phyloP scores from a whole-genome alignment of 345 rosid species.

The Eucalyptus regnans region DNA sequence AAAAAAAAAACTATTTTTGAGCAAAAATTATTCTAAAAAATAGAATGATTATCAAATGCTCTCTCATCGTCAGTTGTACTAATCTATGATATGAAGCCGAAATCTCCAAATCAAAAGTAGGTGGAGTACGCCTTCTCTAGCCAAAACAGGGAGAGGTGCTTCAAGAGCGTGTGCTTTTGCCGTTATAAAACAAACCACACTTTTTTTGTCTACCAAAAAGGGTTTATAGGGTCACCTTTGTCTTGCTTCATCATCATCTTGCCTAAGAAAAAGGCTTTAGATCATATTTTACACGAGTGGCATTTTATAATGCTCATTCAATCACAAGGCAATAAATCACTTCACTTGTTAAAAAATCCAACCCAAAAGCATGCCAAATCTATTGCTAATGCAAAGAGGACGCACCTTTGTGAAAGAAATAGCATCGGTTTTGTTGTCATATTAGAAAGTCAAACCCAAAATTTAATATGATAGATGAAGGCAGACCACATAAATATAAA shows the following conservation, averaged over 20 bases:
- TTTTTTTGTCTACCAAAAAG: neutral
- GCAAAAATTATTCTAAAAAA: too few species aligned
- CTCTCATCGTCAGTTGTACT: too few species aligned
- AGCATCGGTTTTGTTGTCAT: fast-evolving
- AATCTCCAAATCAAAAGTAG: neutral
- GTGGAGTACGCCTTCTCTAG: neutral
- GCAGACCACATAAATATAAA: neutral
- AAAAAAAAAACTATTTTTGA: too few species aligned
- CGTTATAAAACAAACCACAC: neutral
- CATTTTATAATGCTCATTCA: neutral
- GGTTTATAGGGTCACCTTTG: neutral
- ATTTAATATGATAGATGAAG: neutral
- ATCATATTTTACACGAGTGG: neutral
- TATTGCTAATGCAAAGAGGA: neutral
- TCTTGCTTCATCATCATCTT: neutral
- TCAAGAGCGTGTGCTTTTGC: neutral
- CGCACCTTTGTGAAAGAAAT: fast-evolving
- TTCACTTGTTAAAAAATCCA: neutral
- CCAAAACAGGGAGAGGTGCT: neutral
- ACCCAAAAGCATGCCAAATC: fast-evolving
- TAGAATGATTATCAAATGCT: too few species aligned
- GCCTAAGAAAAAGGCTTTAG: neutral
- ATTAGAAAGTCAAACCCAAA: neutral
- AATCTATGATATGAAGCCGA: neutral
- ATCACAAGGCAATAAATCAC: neutral